Conservation (phyloP, 148 eudicot genomes). For the Rhododendron vialii region DNA sequence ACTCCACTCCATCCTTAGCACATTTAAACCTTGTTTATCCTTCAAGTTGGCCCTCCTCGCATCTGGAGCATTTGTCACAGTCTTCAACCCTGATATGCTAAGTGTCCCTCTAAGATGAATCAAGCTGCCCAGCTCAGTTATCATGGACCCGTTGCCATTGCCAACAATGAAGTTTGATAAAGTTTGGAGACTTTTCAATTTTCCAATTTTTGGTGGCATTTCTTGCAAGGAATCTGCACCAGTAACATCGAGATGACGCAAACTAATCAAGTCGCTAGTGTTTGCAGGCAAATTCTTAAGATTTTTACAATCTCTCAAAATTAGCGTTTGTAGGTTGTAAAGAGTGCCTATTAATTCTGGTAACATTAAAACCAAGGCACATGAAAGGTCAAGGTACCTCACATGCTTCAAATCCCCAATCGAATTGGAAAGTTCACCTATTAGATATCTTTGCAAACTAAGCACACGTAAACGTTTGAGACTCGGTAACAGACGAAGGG, state of each 20-base stretch:
- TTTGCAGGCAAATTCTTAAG: not conserved
- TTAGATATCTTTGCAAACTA: not conserved
- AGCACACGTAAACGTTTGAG: constrained; percentile 5
- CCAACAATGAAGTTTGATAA: constrained; percentile 13
- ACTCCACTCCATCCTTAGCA: constrained; percentile 6
- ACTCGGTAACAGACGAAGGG: not conserved
- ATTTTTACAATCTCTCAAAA: not conserved
- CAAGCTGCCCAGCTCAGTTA: constrained; percentile 9
- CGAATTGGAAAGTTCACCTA: not conserved
- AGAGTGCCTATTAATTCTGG: constrained; percentile 12
- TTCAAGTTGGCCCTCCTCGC: constrained; percentile 2
- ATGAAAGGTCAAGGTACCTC: constrained; percentile 15
- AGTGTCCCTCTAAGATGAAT: constrained; percentile 12
- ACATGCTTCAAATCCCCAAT: constrained; percentile 1
- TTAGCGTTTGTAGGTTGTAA: constrained; percentile 10
- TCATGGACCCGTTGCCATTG: not conserved
- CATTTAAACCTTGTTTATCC: constrained; percentile 4
- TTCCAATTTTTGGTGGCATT: constrained; percentile 14
- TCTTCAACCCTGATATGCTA: constrained; percentile 3
- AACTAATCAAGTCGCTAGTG: not conserved
- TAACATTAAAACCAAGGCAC: not conserved
- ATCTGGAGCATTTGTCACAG: not conserved
- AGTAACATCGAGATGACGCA: constrained; percentile 10
- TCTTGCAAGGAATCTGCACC: not conserved
- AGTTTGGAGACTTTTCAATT: constrained; percentile 9